Conservation (phyloP, 108 stramenopile genomes). For the Stephanodiscus triporus region DNA sequence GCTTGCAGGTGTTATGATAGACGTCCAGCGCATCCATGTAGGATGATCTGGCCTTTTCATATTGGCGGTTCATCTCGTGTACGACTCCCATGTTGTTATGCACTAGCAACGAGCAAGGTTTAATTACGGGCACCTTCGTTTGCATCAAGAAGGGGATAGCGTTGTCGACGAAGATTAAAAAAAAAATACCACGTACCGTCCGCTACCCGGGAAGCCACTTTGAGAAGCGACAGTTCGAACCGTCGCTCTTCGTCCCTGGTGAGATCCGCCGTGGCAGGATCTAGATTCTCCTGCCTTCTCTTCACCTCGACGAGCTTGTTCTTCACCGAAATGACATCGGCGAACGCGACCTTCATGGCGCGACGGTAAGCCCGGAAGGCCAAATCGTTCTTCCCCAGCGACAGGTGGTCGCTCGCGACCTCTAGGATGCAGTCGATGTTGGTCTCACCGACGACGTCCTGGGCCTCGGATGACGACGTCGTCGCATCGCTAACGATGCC, state of each 20-base stretch:
- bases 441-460: background rate
- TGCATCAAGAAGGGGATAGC: too few species aligned
- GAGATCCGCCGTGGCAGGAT: constrained; percentile 7
- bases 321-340: constrained; percentile 43
- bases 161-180: too few species aligned
- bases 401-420: constrained; percentile 36
- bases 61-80: constrained; percentile 40
- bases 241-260: constrained; percentile 30
- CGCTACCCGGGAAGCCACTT: constrained; percentile 42
- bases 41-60: constrained; percentile 30
- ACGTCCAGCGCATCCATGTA: constrained; percentile 44
- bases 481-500: background rate
- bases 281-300: constrained; percentile 10
- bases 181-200: too few species aligned
- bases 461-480: background rate
- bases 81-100: constrained; percentile 52
- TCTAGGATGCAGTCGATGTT: constrained; percentile 38
- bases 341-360: constrained; percentile 43
- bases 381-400: constrained; percentile 32
- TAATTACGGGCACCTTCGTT: too few species aligned
- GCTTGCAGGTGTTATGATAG: constrained; percentile 43
- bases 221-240: constrained; percentile 39
- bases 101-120: too few species aligned
- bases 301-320: constrained; percentile 21
- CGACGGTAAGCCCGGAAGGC: constrained; percentile 35